A percentile compares a stretch with the other conserved stretches of the same genome.
Evolutionary conservation across 2,329 filamentous ascomycete species (phyloP).

Genomic region (Nemania sp.): DNA sequence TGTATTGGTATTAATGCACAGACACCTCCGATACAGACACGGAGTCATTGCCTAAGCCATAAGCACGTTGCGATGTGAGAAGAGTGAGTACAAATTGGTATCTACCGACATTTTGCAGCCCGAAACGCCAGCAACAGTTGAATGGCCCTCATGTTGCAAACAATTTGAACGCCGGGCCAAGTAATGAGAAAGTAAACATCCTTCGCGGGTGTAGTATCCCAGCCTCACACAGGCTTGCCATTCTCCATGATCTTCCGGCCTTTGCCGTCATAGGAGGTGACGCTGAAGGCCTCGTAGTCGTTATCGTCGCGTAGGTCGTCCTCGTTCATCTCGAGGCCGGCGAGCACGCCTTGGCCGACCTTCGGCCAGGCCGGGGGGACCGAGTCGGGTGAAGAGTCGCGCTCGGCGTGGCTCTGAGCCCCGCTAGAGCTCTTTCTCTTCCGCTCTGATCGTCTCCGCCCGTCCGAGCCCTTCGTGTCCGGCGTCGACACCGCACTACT

Average conservation of each 20-base stretch:
- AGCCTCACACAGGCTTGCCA: slow-evolving; percentile 33
- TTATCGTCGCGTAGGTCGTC: slow-evolving; percentile 38
- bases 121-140: background rate
- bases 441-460: slow-evolving; percentile 20
- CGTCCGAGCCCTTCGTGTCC: slow-evolving; percentile 13
- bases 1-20: too few relatives aligned
- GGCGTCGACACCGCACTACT: slow-evolving; percentile 10
- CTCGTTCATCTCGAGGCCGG: slow-evolving; percentile 34
- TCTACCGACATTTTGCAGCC: background rate
- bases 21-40: too few relatives aligned
- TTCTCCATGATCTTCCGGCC: slow-evolving; percentile 39
- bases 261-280: slow-evolving; percentile 39
- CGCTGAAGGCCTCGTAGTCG: slow-evolving; percentile 43
- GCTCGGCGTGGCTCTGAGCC: slow-evolving; percentile 17
- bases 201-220: background rate
- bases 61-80: too few relatives aligned
- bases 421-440: slow-evolving; percentile 26
- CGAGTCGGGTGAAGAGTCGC: slow-evolving; percentile 37
- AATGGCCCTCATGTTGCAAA: background rate
- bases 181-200: background rate
- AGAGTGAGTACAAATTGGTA: too few relatives aligned
- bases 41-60: too few relatives aligned
- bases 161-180: background rate
- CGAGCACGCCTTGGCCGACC: slow-evolving; percentile 37
- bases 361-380: slow-evolving; percentile 39